Evolutionary conservation across 805 yeast genomes (phyloP).

Genomic region (Ogataea nakhonphanomensis): DNA sequence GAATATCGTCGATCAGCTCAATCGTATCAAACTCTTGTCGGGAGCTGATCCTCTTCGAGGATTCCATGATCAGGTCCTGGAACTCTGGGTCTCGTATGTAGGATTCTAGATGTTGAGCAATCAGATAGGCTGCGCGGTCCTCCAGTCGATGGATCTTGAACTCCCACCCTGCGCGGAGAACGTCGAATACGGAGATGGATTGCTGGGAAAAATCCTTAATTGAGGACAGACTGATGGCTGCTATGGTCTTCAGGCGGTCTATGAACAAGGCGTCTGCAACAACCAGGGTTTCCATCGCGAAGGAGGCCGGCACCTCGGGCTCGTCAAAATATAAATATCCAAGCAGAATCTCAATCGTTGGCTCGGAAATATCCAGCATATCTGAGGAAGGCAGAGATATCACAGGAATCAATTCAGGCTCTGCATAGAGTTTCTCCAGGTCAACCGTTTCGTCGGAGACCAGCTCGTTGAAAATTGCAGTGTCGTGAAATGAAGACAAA

Average conservation of each 20-base stretch:
- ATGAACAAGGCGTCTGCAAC: slow-evolving; percentile 58
- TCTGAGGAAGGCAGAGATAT: slow-evolving; percentile 21
- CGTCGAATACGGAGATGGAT: slow-evolving; percentile 46
- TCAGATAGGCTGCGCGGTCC: slow-evolving; percentile 52
- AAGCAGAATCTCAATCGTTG: slow-evolving; percentile 42
- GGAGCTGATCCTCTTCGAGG: slow-evolving; percentile 50
- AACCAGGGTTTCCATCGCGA: slow-evolving; percentile 53
- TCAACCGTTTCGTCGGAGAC: slow-evolving; percentile 21
- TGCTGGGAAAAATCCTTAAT: slow-evolving; percentile 19
- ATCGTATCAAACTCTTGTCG: slow-evolving; percentile 78
- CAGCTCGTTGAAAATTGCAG: slow-evolving; percentile 17
- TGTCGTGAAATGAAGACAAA: slow-evolving; percentile 40
- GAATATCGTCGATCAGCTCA: slow-evolving; percentile 73
- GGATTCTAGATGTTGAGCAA: slow-evolving; percentile 47
- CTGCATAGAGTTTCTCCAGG: slow-evolving; percentile 7
- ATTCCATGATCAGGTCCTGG: slow-evolving; percentile 31
- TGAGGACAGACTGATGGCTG: slow-evolving; percentile 48
- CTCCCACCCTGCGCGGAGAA: slow-evolving; percentile 65
- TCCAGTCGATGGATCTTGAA: slow-evolving; percentile 63
- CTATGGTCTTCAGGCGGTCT: slow-evolving; percentile 63
- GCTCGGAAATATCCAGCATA: slow-evolving; percentile 4
- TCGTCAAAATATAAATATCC: slow-evolving; percentile 60
- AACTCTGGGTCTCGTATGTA: slow-evolving; percentile 37
- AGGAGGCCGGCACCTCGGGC: slow-evolving; percentile 44
- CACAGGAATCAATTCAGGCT: slow-evolving; percentile 20